Conservation (phyloP, 805 yeast species). For the Tetrapisispora pingtungensis region DNA sequence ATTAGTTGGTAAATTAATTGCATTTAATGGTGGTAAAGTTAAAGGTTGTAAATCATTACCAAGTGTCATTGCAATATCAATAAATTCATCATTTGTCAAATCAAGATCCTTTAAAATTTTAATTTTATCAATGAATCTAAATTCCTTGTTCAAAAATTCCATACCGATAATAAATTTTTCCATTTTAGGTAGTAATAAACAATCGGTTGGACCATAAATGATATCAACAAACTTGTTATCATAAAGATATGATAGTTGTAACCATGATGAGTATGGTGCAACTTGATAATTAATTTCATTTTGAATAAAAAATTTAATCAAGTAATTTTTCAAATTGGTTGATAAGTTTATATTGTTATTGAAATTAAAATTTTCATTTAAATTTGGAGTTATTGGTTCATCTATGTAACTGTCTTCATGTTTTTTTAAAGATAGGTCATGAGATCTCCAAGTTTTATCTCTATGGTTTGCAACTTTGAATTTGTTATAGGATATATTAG, state of each 20-base stretch:
- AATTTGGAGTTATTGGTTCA: constrained; percentile 25
- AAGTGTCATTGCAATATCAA: constrained; percentile 65
- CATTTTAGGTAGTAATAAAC: constrained; percentile 47
- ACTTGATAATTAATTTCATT: constrained; percentile 55
- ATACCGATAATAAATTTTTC: constrained; percentile 66
- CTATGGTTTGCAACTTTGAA: constrained; percentile 11
- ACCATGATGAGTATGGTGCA: constrained; percentile 75
- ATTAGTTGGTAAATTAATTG: constrained; percentile 7
- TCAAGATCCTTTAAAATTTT: constrained; percentile 51
- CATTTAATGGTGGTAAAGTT: constrained; percentile 41
- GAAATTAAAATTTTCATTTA: constrained; percentile 42
- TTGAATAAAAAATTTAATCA: constrained; percentile 47
- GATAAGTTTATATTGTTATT: constrained; percentile 37
- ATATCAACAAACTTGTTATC: constrained; percentile 52
- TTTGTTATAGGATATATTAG: not conserved
- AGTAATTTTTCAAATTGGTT: constrained; percentile 42
- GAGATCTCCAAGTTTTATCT: constrained; percentile 10
- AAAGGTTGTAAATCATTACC: constrained; percentile 70
- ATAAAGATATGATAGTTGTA: constrained; percentile 66
- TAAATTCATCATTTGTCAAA: constrained; percentile 54
- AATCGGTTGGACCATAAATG: constrained; percentile 78
- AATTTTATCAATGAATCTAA: constrained; percentile 53
- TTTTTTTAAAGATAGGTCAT: constrained; percentile 18
- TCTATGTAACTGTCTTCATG: constrained; percentile 26
- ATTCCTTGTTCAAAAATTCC: constrained; percentile 55